These are phyloP conservation scores for Thecamonas trahens DNA, from an alignment of 78 protist species.

Conservation along the genomic window DNA sequence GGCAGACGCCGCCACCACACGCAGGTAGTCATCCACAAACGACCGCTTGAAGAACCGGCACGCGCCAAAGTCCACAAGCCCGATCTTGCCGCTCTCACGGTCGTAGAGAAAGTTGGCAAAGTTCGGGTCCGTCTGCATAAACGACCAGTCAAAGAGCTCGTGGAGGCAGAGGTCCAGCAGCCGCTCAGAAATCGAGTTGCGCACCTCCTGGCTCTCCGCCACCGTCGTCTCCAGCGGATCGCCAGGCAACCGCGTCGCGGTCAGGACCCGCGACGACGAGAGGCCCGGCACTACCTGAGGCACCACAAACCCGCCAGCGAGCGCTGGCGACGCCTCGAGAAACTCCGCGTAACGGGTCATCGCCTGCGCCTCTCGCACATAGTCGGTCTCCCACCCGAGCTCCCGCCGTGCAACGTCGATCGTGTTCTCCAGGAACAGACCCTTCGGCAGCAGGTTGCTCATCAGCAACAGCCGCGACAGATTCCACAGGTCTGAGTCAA, in stretches of 20 bases:
- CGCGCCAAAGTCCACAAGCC: conserved; percentile 84
- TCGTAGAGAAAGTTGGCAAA: conserved; percentile 76
- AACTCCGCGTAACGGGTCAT: neutral
- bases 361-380: conserved; percentile 56
- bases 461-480: conserved; percentile 33
- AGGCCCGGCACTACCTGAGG: conserved; percentile 18
- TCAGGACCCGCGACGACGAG: conserved; percentile 38
- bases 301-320: neutral
- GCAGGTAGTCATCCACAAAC: conserved; percentile 57
- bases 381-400: conserved; percentile 69
- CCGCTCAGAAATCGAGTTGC: conserved; percentile 25
- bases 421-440: conserved; percentile 61
- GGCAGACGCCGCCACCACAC: conserved; percentile 64
- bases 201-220: neutral
- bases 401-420: conserved; percentile 50
- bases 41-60: conserved; percentile 26
- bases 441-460: conserved; percentile 58
- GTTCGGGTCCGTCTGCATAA: conserved; percentile 89
- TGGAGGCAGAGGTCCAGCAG: conserved; percentile 46
- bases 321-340: too few species aligned
- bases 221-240: conserved; percentile 40
- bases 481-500: conserved; percentile 60
- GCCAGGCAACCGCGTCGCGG: conserved; percentile 50
- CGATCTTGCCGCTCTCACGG: conserved; percentile 25
- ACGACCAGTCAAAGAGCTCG: conserved; percentile 61